Percentiles rank a stretch among this genome's conserved stretches.
Evolutionary conservation across 495 filamentous ascomycete species (phyloP).

Genomic region (Pseudotulostoma volvatum): DNA sequence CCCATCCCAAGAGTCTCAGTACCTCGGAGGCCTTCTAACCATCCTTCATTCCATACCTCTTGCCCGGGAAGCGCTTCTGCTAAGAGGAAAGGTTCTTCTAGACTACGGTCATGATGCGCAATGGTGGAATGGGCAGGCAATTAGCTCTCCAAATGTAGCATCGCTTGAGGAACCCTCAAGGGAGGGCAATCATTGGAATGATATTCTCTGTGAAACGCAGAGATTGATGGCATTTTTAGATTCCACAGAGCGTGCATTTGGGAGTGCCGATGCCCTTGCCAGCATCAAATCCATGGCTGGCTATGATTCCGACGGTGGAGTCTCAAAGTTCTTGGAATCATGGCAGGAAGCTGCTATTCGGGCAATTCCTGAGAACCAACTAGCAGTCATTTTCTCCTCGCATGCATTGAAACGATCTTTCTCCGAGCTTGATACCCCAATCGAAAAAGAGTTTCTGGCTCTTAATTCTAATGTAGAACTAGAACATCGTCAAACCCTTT

Average conservation of each 20-base stretch:
- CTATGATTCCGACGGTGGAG: conserved; percentile 17
- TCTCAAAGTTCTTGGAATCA: conserved; percentile 21
- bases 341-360: conserved; percentile 28
- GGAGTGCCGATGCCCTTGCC: conserved; percentile 46
- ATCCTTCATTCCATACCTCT: conserved; percentile 77
- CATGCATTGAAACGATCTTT: conserved; percentile 23
- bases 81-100: conserved; percentile 28
- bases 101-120: conserved; percentile 55
- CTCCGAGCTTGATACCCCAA: conserved; percentile 16
- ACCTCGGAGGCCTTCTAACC: conserved; percentile 53
- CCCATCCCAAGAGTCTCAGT: conserved; percentile 39
- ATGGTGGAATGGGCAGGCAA: conserved; percentile 71
- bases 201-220: conserved; percentile 39
- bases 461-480: conserved; percentile 25
- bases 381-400: conserved; percentile 24
- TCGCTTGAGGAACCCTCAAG: conserved; percentile 27
- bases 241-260: conserved; percentile 62
- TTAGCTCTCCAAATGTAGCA: conserved; percentile 42
- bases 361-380: conserved; percentile 23
- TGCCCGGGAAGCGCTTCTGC: conserved; percentile 56
- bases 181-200: conserved; percentile 25
- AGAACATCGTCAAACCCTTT: conserved; percentile 40
- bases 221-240: conserved; percentile 82
- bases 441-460: conserved; percentile 24
- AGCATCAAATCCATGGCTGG: conserved; percentile 25